Conservation (phyloP, 257 asterid genomes). For the Salvia splendens region DNA sequence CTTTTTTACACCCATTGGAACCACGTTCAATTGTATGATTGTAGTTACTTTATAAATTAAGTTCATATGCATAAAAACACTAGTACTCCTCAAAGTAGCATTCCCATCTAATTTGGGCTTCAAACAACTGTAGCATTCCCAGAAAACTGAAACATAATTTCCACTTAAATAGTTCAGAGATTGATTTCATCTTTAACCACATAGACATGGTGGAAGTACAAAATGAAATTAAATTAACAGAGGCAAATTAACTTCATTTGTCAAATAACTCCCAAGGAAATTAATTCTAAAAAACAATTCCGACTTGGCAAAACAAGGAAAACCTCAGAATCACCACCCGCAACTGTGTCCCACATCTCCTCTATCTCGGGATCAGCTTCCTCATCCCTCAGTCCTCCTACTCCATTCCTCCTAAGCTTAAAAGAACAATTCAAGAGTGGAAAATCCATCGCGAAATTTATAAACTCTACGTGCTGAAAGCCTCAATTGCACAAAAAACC, state of each 20-base stretch:
- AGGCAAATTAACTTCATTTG: neutral
- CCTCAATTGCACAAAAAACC: conserved; percentile 4
- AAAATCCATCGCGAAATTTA: conserved; percentile 22
- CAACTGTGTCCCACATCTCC: conserved; percentile 96
- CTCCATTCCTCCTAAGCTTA: conserved; percentile 52
- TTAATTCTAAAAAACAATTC: neutral
- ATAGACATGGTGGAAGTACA: neutral
- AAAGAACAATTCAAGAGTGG: conserved; percentile 4
- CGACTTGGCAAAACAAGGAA: neutral
- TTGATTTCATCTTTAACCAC: neutral
- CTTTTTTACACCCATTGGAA: neutral
- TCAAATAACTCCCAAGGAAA: conserved; percentile 17
- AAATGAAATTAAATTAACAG: neutral
- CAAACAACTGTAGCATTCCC: too few species aligned
- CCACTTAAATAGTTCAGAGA: neutral
- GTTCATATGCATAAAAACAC: neutral
- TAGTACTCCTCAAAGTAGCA: neutral
- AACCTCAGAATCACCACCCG: conserved; percentile 56
- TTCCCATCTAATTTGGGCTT: neutral
- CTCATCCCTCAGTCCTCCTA: conserved; percentile 56
- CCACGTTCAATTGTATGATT: neutral
- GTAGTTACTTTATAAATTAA: neutral
- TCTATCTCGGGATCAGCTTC: conserved; percentile 89
- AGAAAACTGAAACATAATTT: too few species aligned
- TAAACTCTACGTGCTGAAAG: neutral